These are phyloP conservation scores for Podaxis sp. DNA, from an alignment of 768 basidiomycete species.

Conservation along the genomic window DNA sequence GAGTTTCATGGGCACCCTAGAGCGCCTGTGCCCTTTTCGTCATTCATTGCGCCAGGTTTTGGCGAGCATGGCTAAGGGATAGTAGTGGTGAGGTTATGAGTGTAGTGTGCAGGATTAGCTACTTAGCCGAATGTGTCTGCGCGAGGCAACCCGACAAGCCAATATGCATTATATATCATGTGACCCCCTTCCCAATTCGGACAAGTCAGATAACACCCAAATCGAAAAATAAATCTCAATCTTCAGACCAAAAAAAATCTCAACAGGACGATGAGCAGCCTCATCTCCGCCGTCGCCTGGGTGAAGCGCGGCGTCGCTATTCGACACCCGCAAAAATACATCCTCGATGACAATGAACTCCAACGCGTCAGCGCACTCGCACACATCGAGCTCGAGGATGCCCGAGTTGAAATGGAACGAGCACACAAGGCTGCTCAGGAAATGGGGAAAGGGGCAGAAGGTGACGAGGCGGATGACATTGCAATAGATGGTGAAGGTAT, in stretches of 20 bases:
- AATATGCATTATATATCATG: background rate
- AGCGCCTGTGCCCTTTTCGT: too few relatives aligned
- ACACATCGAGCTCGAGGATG: slow-evolving; percentile 86
- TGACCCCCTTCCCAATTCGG: background rate
- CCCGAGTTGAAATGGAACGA: slow-evolving; percentile 78
- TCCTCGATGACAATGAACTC: slow-evolving; percentile 87
- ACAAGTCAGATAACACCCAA: background rate
- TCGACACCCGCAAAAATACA: slow-evolving; percentile 80
- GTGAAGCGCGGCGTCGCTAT: slow-evolving; percentile 78
- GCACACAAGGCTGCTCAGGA: slow-evolving; percentile 74
- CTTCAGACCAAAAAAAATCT: background rate
- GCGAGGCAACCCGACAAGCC: background rate
- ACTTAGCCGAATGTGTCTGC: too few relatives aligned
- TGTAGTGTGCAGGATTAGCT: too few relatives aligned
- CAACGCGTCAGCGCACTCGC: slow-evolving; percentile 88
- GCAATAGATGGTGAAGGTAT: slow-evolving; percentile 45
- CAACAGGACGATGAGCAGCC: slow-evolving; percentile 57
- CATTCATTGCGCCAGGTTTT: too few relatives aligned
- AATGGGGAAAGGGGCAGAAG: slow-evolving; percentile 69
- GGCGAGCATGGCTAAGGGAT: too few relatives aligned
- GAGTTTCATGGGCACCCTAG: too few relatives aligned
- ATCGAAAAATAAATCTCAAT: background rate
- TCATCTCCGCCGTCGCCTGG: slow-evolving; percentile 78
- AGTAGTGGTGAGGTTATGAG: too few relatives aligned
- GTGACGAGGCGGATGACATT: slow-evolving; percentile 59